Conservation (phyloP, 2,329 filamentous ascomycete genomes). For the Knufia petricola region DNA sequence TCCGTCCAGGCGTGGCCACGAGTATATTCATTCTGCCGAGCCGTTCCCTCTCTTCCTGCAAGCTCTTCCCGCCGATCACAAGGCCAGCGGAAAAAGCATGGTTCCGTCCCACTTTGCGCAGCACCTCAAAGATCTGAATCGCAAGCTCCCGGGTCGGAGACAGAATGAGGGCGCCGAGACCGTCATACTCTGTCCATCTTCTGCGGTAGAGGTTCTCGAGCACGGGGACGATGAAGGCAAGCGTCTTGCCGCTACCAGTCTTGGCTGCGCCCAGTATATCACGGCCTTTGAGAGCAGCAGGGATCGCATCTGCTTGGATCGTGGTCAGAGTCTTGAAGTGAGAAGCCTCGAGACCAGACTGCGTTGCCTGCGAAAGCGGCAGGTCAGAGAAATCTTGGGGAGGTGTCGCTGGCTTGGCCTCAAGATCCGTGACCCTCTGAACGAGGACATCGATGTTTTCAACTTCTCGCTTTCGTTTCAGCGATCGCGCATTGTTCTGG, state of each 20-base stretch:
- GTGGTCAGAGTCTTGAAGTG: slow-evolving; percentile 89
- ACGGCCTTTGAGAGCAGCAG: slow-evolving; percentile 69
- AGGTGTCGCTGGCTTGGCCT: slow-evolving; percentile 33
- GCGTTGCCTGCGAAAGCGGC: slow-evolving; percentile 73
- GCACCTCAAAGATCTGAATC: slow-evolving; percentile 91
- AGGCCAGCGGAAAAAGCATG: slow-evolving; percentile 87
- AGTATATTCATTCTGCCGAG: slow-evolving; percentile 91
- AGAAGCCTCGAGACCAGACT: slow-evolving; percentile 67
- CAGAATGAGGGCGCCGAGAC: slow-evolving; percentile 82
- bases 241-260: slow-evolving; percentile 89
- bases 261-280: slow-evolving; percentile 93
- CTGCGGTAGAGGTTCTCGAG: slow-evolving; percentile 84
- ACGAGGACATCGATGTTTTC: slow-evolving; percentile 35
- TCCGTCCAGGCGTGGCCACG: slow-evolving; percentile 87
- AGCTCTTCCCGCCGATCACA: slow-evolving; percentile 84
- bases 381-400: slow-evolving; percentile 69
- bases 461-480: slow-evolving; percentile 40
- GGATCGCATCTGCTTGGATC: slow-evolving; percentile 83
- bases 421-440: slow-evolving; percentile 37
- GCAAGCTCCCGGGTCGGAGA: slow-evolving; percentile 91
- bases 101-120: slow-evolving; percentile 79
- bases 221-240: slow-evolving; percentile 84
- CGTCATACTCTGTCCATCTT: slow-evolving; percentile 84
- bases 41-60: slow-evolving; percentile 78
- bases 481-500: slow-evolving; percentile 17